Conservation (phyloP, 805 yeast species). For the Pichia pseudocactophila region DNA sequence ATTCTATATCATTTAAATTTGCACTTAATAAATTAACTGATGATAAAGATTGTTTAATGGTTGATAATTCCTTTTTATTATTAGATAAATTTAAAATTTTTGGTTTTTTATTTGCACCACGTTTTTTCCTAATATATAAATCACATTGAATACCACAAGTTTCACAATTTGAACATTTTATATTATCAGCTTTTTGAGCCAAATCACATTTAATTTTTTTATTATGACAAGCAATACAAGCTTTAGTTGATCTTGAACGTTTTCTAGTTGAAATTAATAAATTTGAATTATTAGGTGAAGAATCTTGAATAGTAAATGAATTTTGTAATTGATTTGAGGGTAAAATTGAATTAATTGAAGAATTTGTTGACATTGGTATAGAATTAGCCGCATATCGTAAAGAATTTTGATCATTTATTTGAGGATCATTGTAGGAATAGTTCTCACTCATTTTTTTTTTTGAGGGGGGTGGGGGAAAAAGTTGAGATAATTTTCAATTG, state of each 20-base stretch:
- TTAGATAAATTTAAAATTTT: neutral
- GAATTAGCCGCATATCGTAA: too few species aligned
- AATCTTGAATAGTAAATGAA: neutral
- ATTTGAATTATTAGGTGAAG: neutral
- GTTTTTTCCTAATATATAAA: conserved; percentile 38
- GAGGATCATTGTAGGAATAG: neutral
- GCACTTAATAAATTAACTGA: conserved; percentile 1
- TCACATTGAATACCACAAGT: conserved; percentile 63
- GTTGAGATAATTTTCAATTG: too few species aligned
- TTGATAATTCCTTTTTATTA: neutral
- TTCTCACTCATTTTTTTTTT: neutral
- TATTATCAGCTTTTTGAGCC: conserved; percentile 29
- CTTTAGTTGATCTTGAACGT: conserved; percentile 56
- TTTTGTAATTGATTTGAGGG: too few species aligned
- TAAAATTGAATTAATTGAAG: too few species aligned
- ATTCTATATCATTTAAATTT: conserved; percentile 4
- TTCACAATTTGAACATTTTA: conserved; percentile 58
- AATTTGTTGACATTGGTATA: neutral
- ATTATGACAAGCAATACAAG: conserved; percentile 66
- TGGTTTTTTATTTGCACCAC: conserved; percentile 14
- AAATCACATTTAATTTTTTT: conserved; percentile 74
- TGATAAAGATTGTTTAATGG: neutral
- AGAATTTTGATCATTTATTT: neutral
- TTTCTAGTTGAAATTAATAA: conserved; percentile 19
- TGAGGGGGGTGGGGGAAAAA: neutral